phyloP scores from a whole-genome alignment of 768 basidiomycete genomes.

The Lyophyllum decastes region DNA sequence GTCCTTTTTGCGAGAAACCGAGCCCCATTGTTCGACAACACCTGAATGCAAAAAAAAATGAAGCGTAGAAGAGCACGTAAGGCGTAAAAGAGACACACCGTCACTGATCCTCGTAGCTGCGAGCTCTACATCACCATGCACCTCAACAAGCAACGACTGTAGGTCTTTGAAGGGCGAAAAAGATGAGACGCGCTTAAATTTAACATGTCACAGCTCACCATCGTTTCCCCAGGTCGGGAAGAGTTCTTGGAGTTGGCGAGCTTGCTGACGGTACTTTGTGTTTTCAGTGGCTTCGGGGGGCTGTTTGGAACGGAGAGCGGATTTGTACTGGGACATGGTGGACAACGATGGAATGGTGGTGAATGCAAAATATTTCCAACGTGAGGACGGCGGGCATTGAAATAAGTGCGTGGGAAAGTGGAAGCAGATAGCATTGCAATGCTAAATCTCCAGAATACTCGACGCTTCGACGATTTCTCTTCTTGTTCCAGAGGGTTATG shows the following conservation, averaged over 20 bases:
- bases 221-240: conserved; percentile 73
- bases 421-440: background rate
- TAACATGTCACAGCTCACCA: conserved; percentile 40
- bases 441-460: background rate
- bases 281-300: conserved; percentile 33
- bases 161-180: conserved; percentile 50
- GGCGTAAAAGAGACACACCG: conserved; percentile 42
- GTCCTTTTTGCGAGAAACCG: conserved; percentile 86
- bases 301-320: conserved; percentile 41
- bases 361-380: conserved; percentile 9
- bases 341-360: conserved; percentile 19
- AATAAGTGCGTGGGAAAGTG: conserved; percentile 22
- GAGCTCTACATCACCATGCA: conserved; percentile 64
- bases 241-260: conserved; percentile 65
- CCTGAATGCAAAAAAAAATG: conserved; percentile 45
- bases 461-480: background rate
- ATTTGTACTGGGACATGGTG: conserved; percentile 58
- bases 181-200: conserved; percentile 26
- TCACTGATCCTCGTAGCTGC: conserved; percentile 78
- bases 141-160: conserved; percentile 65
- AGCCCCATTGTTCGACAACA: conserved; percentile 77
- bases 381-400: conserved; percentile 8
- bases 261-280: conserved; percentile 53
- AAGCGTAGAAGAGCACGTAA: conserved; percentile 12
- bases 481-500: background rate